Percentiles rank a stretch among this genome's conserved stretches.
Evolutionary conservation across 352 stramenopile genomes (phyloP).

Genomic region (Phytopythium delawarense): DNA sequence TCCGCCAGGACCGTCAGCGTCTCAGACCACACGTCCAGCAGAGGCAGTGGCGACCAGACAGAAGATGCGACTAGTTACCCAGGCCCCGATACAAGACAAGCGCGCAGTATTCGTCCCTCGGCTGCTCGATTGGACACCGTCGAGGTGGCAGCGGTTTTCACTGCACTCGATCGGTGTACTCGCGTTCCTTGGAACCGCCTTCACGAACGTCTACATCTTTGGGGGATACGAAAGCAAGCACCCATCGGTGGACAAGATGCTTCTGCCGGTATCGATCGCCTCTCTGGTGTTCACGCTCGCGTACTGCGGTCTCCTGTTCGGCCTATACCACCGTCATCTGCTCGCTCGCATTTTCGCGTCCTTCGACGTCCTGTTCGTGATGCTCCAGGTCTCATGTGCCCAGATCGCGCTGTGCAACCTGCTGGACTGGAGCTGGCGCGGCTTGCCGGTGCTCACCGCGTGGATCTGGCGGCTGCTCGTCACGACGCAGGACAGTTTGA

Average conservation of each 20-base stretch:
- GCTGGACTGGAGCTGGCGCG: conserved; percentile 20
- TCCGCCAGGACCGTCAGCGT: not conserved
- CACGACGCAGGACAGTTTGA: conserved; percentile 22
- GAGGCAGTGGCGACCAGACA: not conserved
- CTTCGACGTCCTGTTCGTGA: conserved; percentile 34
- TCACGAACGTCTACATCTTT: not conserved
- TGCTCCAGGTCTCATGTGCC: conserved; percentile 23
- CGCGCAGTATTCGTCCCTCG: not conserved
- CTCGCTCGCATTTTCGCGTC: conserved; percentile 24
- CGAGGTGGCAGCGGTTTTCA: not conserved
- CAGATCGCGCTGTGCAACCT: conserved; percentile 26
- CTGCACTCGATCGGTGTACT: conserved; percentile 2
- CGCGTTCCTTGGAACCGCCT: not conserved
- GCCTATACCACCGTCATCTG: conserved; percentile 21
- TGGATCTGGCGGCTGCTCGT: conserved; percentile 33
- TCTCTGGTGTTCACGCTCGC: conserved; percentile 6
- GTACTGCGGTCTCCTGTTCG: conserved; percentile 10
- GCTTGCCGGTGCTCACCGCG: conserved; percentile 9
- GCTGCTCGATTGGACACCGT: not conserved
- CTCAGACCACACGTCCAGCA: not conserved
- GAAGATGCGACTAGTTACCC: not conserved
- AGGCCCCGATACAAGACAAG: not conserved
- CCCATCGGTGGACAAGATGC: not conserved
- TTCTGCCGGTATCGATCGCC: not conserved
- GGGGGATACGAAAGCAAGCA: not conserved